Evolutionary conservation across 768 basidiomycete genomes (phyloP).

Genomic region (Boletus speciosus): DNA sequence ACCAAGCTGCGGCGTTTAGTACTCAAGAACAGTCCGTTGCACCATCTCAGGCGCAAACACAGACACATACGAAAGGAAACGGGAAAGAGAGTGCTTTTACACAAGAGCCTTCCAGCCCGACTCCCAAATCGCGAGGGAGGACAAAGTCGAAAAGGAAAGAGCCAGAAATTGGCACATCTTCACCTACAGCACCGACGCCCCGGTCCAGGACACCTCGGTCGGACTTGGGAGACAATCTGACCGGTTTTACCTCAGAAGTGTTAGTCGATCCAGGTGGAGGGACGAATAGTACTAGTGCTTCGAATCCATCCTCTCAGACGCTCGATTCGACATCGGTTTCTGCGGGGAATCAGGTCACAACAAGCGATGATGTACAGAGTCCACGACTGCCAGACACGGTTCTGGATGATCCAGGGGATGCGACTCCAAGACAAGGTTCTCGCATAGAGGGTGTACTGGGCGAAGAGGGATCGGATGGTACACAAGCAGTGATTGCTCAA

Average conservation of each 20-base stretch:
- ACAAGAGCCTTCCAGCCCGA: slow-evolving; percentile 1
- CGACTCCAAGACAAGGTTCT: slow-evolving; percentile 19
- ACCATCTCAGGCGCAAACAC: not conserved
- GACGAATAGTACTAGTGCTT: not conserved
- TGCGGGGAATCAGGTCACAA: not conserved
- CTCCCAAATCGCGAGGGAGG: slow-evolving; percentile 9
- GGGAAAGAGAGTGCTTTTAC: slow-evolving; percentile 17
- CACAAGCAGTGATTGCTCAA: not conserved
- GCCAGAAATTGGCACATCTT: not conserved
- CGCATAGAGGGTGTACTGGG: not conserved
- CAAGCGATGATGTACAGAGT: not conserved
- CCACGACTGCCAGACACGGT: not conserved
- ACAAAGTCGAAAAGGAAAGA: slow-evolving; percentile 8
- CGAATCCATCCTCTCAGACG: slow-evolving; percentile 1
- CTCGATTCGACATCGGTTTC: slow-evolving; percentile 4
- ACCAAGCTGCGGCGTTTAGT: slow-evolving; percentile 61
- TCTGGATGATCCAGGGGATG: slow-evolving; percentile 7
- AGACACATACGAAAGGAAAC: slow-evolving; percentile 14
- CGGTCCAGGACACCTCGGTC: slow-evolving; percentile 18
- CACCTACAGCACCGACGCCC: slow-evolving; percentile 3
- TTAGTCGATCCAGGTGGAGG: slow-evolving; percentile 23
- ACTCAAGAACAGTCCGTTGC: slow-evolving; percentile 29
- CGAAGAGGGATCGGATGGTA: not conserved
- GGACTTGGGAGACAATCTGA: slow-evolving; percentile 5
- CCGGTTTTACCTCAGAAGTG: slow-evolving; percentile 6